A percentile compares a stretch with the other conserved stretches of the same genome.
These are phyloP conservation scores for Streptanthus diversifolius DNA, from an alignment of 345 rosid species.

Conservation along the genomic window DNA sequence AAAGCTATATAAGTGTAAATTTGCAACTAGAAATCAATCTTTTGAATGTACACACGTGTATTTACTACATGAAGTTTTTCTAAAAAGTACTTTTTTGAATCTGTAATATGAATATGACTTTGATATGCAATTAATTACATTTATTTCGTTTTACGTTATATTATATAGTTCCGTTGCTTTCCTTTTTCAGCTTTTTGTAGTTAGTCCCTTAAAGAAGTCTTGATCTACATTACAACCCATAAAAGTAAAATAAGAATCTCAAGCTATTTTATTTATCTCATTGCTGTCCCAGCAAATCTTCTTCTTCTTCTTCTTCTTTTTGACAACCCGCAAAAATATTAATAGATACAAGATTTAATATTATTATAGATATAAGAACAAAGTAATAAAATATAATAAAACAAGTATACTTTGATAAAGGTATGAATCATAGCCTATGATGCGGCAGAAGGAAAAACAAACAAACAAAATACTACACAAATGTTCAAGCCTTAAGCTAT, in stretches of 20 bases:
- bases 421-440: no score
- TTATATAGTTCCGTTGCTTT: conserved; percentile 7
- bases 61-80: no score
- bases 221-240: neutral
- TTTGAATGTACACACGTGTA: neutral
- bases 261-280: neutral
- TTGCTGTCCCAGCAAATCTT: neutral
- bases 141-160: conserved; percentile 11
- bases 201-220: neutral
- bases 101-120: conserved; percentile 1
- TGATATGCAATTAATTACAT: conserved; percentile 1
- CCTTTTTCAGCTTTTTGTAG: neutral
- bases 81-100: no score
- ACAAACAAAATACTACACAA: neutral
- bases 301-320: neutral
- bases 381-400: neutral
- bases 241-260: neutral
- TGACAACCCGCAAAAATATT: neutral
- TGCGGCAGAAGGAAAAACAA: neutral
- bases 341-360: neutral
- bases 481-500: neutral
- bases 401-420: conserved; percentile 1
- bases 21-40: neutral
- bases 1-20: neutral
- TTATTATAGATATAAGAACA: neutral